Evolutionary conservation across 345 rosid species (phyloP), one percentile per base, ranked within the genome.

Genomic region (Acer negundo): DNA sequence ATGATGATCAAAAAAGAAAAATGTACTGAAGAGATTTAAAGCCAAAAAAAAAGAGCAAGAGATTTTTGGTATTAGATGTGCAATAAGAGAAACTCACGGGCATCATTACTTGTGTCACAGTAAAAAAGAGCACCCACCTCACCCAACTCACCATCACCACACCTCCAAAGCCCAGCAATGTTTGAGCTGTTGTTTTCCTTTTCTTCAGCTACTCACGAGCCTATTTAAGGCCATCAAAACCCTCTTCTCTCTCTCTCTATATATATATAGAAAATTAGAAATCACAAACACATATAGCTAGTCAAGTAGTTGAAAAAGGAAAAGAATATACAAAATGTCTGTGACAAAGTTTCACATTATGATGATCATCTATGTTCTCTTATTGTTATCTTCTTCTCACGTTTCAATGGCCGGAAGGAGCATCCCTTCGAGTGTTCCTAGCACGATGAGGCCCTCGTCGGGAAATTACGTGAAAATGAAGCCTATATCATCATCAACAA

Each of bases 401-500:
- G 55, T 51, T 6, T 75, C 79, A 0, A 70, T 69, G 1, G 89
- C 81, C 13, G 88, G 86, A 12, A 90, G 93, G 1, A 64, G 67
- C 1, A 80, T 86, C 62, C 92, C 94, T 24, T 74, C 85, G 0
- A 93, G 97, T 11, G 91, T 83, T 63, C 97, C 96, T 0, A 91
- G 96, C 89, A 91, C 94, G 1, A 79, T 81, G 90, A 84, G 70
- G 84, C 84, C 92, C 10, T 65, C 70, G 13, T 67, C 86, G 0
- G 88, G 73, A 6, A 92, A 78, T 31, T 86, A 83, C 2, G 79
- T 78, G 47, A 86, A 89, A 31, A 53, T 89, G 87, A 80, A 85
- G 82, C 92, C 90, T 1, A 71, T 63, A 3, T 53, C 77, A 75
- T 72, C 72, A 40, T 53, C 77, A 75, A 74, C 72, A 40, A 83